Evolutionary conservation across 345 rosid species (phyloP), one percentile per base, ranked within the genome.

Genomic region (Pugionium cornutum): DNA sequence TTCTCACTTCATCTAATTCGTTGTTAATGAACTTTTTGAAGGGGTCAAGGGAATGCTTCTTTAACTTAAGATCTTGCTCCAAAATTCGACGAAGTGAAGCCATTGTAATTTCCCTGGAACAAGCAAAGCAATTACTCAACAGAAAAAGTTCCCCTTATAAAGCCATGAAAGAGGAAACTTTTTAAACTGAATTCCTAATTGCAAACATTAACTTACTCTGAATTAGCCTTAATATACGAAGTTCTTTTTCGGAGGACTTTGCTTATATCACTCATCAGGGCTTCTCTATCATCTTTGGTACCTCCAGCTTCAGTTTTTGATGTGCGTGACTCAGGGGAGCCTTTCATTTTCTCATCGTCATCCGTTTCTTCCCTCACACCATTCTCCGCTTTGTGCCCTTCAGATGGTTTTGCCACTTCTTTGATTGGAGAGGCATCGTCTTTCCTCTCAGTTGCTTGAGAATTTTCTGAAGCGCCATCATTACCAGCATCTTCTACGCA

Each of bases 41-140:
- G 11, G 84, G 77, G 75, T 88, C 97, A 70, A 94, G 92, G 37
- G 80, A 35, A 80, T 42, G 6, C 55, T 84, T 83, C 42, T 83
- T 84, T 40, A 90, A 80, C 53, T 79, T 66, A 72, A 94, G 90
- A 81, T 94, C 99, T 75, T 81, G 78, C 82, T 94, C 99, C 76
- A 90, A 73, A 55, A 85, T 82, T 32, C 97, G 80, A 66, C 96
- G 95, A 63, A 85, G 85, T 64, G 83, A 84, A 50, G 81, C 87
- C 96, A 94, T 80, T 11, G 97, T 83, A 66, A 89, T 69, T 65
- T 76, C 53, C 55, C 96, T 92, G 81, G 55, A 50, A 35, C 2
- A 34, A 60, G 35, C 6, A 3, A 34, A 43, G 5, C 10, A 4
- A 50, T 52, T 35, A 52, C 53, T 30, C 11, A 50, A 31, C 58